phyloP scores from a whole-genome alignment of 352 stramenopile species.

The Albugo candida region DNA sequence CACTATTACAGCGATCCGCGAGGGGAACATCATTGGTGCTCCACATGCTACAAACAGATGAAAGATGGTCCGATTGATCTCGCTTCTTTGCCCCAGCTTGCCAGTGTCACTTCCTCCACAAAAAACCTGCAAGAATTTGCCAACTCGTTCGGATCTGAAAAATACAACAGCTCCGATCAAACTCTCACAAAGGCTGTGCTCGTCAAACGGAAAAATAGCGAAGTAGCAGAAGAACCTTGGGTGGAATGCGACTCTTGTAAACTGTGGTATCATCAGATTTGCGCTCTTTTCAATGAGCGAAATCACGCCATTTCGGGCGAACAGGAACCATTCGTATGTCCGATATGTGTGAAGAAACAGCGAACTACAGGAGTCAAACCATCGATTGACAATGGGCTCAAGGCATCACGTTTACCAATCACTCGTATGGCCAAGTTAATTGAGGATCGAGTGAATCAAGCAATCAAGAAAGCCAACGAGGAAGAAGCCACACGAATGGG shows the following conservation, averaged over 20 bases:
- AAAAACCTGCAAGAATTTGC: too few relatives aligned
- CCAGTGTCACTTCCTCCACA: slow-evolving; percentile 26
- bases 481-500: slow-evolving; percentile 66
- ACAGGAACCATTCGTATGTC: slow-evolving; percentile 73
- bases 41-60: slow-evolving; percentile 80
- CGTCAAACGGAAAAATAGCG: slow-evolving; percentile 96
- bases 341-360: slow-evolving; percentile 75
- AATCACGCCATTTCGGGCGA: slow-evolving; percentile 89
- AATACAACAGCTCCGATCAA: slow-evolving; percentile 21
- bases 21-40: slow-evolving; percentile 76
- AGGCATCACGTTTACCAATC: slow-evolving; percentile 54
- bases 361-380: slow-evolving; percentile 46
- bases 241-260: slow-evolving; percentile 97
- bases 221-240: slow-evolving; percentile 94
- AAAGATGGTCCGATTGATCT: slow-evolving; percentile 86
- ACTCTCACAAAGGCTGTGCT: slow-evolving; percentile 87
- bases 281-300: slow-evolving; percentile 97
- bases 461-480: slow-evolving; percentile 51
- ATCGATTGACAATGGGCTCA: slow-evolving; percentile 61
- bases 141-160: slow-evolving; percentile 5
- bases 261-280: slow-evolving; percentile 99
- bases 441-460: slow-evolving; percentile 51
- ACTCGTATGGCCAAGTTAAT: slow-evolving; percentile 74
- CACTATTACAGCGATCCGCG: slow-evolving; percentile 76
- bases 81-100: slow-evolving; percentile 48